Conservation (phyloP, 2,329 filamentous ascomycete species). For the Alternaria hordeiaustralica region DNA sequence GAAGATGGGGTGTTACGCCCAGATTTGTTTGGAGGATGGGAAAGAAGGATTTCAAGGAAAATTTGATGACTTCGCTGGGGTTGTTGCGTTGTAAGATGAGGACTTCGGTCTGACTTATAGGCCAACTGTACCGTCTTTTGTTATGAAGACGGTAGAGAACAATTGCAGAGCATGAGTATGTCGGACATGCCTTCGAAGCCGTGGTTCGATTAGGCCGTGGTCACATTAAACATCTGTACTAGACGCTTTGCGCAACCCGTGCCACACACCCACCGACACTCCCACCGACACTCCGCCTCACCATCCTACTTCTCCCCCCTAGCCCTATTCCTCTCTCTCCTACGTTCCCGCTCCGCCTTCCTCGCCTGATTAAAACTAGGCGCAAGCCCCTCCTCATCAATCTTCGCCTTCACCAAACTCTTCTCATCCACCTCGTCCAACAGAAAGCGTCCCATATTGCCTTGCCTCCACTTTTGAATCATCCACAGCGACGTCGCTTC, state of each 20-base stretch:
- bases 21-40: neutral
- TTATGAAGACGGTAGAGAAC: neutral
- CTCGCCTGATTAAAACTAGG: conserved; percentile 72
- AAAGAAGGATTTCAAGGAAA: neutral
- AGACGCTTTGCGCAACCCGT: neutral
- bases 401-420: conserved; percentile 60
- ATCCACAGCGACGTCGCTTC: conserved; percentile 80
- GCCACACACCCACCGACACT: neutral
- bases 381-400: conserved; percentile 54
- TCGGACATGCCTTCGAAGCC: neutral
- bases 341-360: conserved; percentile 67
- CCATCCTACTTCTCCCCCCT: conserved; percentile 26
- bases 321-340: conserved; percentile 36
- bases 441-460: conserved; percentile 76
- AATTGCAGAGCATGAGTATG: neutral
- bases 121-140: neutral
- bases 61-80: neutral
- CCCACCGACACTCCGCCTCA: neutral
- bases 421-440: conserved; percentile 76
- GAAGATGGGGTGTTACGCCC: neutral
- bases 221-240: neutral
- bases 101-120: neutral
- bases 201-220: neutral
- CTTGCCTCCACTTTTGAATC: conserved; percentile 81
- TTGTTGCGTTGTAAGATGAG: neutral